Percentiles rank a stretch among this genome's conserved stretches.
phyloP scores from a whole-genome alignment of 2,329 filamentous ascomycete genomes.

The Tolypocladium tundrense region DNA sequence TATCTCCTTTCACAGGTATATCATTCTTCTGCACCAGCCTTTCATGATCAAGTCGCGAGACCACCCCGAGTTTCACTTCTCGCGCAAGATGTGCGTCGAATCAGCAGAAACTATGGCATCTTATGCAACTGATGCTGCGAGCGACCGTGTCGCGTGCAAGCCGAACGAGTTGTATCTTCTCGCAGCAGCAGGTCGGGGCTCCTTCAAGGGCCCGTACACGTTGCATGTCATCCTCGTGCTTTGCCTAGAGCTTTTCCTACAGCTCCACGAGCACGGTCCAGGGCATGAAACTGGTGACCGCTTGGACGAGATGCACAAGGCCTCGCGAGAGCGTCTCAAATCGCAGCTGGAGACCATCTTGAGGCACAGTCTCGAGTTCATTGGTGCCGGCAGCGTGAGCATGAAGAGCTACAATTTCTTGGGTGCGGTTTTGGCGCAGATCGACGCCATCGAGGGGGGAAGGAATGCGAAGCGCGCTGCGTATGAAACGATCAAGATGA shows the following conservation, averaged over 20 bases:
- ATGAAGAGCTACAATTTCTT: not conserved
- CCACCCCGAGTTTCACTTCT: not conserved
- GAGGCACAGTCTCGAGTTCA: not conserved
- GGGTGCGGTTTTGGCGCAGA: not conserved
- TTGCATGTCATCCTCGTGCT: not conserved
- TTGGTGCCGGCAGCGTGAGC: not conserved
- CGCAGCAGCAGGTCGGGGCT: not conserved
- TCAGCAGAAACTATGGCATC: not conserved
- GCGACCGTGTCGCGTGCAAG: not conserved
- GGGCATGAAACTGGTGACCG: not conserved
- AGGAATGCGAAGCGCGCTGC: not conserved
- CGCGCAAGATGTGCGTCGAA: not conserved
- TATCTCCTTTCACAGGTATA: not conserved
- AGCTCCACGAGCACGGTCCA: not conserved
- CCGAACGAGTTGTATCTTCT: not conserved
- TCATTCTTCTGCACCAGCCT: not conserved
- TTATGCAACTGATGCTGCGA: not conserved
- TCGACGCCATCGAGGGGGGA: not conserved
- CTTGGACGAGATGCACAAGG: not conserved
- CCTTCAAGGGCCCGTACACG: not conserved
- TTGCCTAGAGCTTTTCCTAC: not conserved
- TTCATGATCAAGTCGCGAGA: not conserved
- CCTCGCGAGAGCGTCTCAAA: not conserved
- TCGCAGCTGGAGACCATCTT: not conserved
- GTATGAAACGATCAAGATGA: not conserved